phyloP scores from a whole-genome alignment of 352 stramenopile genomes.

The Phytophthora ohioensis region DNA sequence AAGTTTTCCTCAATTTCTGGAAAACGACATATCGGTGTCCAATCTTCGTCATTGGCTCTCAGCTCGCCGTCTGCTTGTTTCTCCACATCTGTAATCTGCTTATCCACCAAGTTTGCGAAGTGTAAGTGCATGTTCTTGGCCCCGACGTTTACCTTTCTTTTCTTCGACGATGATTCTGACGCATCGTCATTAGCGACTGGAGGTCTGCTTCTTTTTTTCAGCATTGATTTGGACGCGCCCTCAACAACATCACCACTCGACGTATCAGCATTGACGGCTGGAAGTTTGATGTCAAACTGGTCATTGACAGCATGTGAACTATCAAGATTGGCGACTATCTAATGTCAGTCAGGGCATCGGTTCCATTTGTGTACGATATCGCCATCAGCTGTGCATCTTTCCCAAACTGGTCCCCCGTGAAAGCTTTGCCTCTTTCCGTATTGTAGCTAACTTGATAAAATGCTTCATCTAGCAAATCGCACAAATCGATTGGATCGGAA shows the following conservation, averaged over 20 bases:
- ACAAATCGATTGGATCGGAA: too few relatives aligned
- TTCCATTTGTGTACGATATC: slow-evolving; percentile 16
- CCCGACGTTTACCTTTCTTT: not conserved
- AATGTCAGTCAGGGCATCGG: too few relatives aligned
- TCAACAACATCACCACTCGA: not conserved
- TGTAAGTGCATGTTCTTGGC: not conserved
- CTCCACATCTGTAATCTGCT: not conserved
- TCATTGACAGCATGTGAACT: too few relatives aligned
- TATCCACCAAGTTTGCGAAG: not conserved
- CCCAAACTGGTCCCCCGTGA: not conserved
- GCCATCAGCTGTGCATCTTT: slow-evolving; percentile 10
- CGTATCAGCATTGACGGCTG: not conserved
- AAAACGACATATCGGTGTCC: not conserved
- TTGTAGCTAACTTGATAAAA: not conserved
- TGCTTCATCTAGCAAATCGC: slow-evolving; percentile 6
- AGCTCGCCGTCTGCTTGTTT: too few relatives aligned
- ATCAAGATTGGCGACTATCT: too few relatives aligned
- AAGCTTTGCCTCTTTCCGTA: not conserved
- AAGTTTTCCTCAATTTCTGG: not conserved
- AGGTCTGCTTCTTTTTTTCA: not conserved
- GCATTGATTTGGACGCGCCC: not conserved
- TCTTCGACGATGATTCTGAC: not conserved
- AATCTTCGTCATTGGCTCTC: too few relatives aligned
- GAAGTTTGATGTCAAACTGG: not conserved
- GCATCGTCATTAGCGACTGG: too few relatives aligned